A percentile compares a stretch with the other conserved stretches of the same genome.
Evolutionary conservation across 106 monocot species (phyloP).

Genomic region (Allium cepa): DNA sequence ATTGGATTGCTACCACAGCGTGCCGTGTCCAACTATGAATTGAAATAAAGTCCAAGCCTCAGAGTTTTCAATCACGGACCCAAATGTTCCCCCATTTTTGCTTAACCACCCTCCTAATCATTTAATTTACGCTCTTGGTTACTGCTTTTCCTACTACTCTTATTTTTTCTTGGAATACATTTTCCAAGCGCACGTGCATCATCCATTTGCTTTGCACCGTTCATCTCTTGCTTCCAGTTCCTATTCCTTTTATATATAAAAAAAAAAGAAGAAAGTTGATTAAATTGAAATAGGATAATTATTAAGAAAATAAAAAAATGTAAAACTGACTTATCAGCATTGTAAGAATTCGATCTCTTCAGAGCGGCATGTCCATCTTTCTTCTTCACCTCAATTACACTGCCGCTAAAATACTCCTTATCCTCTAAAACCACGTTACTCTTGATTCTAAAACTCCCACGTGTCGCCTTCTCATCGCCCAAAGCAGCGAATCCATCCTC

Average conservation of each 20-base stretch:
- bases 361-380: slow-evolving; percentile 20
- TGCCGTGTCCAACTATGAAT: no score
- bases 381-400: slow-evolving; percentile 76
- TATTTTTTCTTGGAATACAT: slow-evolving; percentile 63
- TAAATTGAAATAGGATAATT: not conserved
- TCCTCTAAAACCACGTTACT: slow-evolving; percentile 21
- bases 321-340: slow-evolving; percentile 54
- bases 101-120: no score
- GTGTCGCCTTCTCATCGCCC: slow-evolving; percentile 1
- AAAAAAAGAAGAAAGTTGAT: not conserved
- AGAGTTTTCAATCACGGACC: no score
- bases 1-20: no score
- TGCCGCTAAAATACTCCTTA: slow-evolving; percentile 86
- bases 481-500: not conserved
- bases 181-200: slow-evolving; percentile 26
- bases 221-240: slow-evolving; percentile 7
- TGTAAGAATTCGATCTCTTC: slow-evolving; percentile 70
- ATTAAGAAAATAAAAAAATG: not conserved
- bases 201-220: slow-evolving; percentile 32
- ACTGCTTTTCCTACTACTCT: not conserved
- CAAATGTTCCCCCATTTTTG: no score
- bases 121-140: no score
- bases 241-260: slow-evolving; percentile 6
- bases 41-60: no score
- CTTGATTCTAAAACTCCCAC: slow-evolving; percentile 16